Base-by-base conservation (phyloP, 2,329 filamentous ascomycete genomes). In the Colletotrichum tropicicola region DNA sequence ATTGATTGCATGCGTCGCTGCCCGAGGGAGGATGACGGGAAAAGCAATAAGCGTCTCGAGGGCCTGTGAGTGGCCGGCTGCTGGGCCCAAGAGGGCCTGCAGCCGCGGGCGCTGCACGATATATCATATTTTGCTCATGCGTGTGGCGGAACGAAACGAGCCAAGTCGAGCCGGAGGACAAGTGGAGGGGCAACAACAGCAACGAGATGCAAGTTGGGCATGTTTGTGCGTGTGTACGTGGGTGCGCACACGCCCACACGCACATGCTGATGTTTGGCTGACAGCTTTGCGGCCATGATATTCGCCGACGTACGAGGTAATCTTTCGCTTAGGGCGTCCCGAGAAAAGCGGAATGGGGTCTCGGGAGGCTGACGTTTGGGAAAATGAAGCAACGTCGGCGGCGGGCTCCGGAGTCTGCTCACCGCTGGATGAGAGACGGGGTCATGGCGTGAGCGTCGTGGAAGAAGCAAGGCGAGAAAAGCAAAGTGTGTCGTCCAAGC, bases 1-100 rank as follows among this genome's bases (percentile, higher is more conserved):
- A 65, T 55, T 55, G 62, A 61, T 56, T 41, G 57, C 62, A 65
- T 65, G 62, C 62, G 57, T 65, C 48, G 62, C 58, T 65, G 62
- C 62, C 62, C 62, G 62, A 65, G 57, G 57, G 62, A 65, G 57
- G 23, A 49, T 55, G 43, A 51, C 27, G 62, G 37, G n/a, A 65
- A 65, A 65, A 65, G 57, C 57, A 65, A 65, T 4, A 17, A 17
- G 19, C 21, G 51, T 49, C 44, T 53, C 57, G 37, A 61, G 49
- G 49, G 30, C 39, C 57, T 61, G 37, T 37, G 58, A 56, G 44
- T 56, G 62, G 51, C 39, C 44, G 57, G 57, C 13, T 37, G 44
- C 28, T 37, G 45, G 27, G 32, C 48, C 59, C 59, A 27, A 23
- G 28, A 55, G 27, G 62, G 44, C 49, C 44, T 60, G 62, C 37